phyloP scores from a whole-genome alignment of 2,329 filamentous ascomycete species.

The Colletotrichum caudatum region DNA sequence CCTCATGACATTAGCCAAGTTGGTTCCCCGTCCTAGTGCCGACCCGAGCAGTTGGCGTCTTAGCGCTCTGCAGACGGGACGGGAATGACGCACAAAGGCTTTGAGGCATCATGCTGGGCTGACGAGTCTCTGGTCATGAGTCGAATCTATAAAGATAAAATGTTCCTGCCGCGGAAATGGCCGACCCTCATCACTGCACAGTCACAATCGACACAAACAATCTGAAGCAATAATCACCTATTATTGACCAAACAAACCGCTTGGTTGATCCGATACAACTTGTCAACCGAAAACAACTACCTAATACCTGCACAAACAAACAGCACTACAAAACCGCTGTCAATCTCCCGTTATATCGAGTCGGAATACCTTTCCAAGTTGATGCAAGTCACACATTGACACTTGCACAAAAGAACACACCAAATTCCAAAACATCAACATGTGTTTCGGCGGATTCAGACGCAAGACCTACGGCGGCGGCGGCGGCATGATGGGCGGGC shows the following conservation, averaged over 20 bases:
- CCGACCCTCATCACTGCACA: not conserved
- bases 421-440: not conserved
- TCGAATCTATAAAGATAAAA: not conserved
- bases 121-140: not conserved
- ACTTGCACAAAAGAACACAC: not conserved
- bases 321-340: not conserved
- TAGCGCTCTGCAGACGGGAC: constrained; percentile 26
- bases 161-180: not conserved
- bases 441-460: constrained; percentile 35
- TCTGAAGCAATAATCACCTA: not conserved
- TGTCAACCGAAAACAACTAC: not conserved
- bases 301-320: no score
- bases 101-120: constrained; percentile 18
- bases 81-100: constrained; percentile 36
- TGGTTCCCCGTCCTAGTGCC: constrained; percentile 13
- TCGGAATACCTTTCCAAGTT: not conserved
- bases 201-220: not conserved
- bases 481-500: constrained; percentile 20
- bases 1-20: constrained; percentile 37
- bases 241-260: not conserved
- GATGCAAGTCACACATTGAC: no score
- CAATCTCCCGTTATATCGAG: not conserved
- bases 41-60: constrained; percentile 22
- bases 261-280: not conserved
- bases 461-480: constrained; percentile 27